Conservation (phyloP, 2,329 filamentous ascomycete species). For the Leptographium flavum region DNA sequence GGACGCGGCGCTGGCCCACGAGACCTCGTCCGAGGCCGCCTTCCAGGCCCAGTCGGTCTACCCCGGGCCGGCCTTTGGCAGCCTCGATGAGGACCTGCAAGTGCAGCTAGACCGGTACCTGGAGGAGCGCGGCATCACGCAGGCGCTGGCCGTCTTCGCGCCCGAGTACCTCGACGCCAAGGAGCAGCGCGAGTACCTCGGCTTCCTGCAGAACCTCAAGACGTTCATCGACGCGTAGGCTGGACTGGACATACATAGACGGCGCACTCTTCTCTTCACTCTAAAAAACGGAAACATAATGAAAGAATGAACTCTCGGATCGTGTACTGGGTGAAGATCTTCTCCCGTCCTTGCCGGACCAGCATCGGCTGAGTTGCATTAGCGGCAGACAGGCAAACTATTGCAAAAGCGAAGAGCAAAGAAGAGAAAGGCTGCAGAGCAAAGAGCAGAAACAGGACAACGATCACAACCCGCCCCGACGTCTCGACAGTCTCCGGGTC, state of each 20-base stretch:
- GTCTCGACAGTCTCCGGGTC: not conserved
- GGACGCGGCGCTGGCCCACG: conserved; percentile 62
- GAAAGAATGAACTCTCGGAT: not conserved
- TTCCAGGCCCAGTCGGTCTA: conserved; percentile 69
- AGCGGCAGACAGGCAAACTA: too few species aligned
- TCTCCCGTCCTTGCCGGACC: too few species aligned
- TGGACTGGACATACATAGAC: not conserved
- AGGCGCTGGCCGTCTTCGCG: conserved; percentile 74
- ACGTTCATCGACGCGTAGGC: conserved; percentile 58
- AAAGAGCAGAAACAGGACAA: not conserved
- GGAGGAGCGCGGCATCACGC: conserved; percentile 85
- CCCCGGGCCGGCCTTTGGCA: conserved; percentile 82
- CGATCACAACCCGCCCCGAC: not conserved
- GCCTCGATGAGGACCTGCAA: conserved; percentile 92
- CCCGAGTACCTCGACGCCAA: conserved; percentile 96
- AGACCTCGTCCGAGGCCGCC: conserved; percentile 59
- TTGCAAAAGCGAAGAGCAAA: too few species aligned
- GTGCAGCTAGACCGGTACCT: conserved; percentile 83
- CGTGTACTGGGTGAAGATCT: too few species aligned
- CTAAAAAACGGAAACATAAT: not conserved
- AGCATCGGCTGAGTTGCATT: too few species aligned
- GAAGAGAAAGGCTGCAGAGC: too few species aligned
- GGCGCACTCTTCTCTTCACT: not conserved
- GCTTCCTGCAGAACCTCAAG: conserved; percentile 82
- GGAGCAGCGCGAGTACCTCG: conserved; percentile 94